These are phyloP conservation scores for Gracilaria domingensis DNA, from an alignment of 23 red algal species.

Conservation along the genomic window DNA sequence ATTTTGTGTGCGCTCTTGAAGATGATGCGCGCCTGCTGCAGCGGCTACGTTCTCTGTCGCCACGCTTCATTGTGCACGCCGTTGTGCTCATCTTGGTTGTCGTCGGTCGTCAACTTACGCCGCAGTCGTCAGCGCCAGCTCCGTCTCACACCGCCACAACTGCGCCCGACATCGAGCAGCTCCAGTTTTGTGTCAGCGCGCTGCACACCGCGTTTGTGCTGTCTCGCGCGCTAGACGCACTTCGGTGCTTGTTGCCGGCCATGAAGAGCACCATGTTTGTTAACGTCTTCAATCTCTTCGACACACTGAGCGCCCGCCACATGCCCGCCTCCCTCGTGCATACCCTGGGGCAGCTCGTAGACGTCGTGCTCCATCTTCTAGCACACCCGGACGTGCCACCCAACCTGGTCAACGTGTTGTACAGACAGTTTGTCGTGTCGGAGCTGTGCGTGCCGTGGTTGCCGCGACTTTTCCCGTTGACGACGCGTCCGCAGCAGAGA, in stretches of 20 bases:
- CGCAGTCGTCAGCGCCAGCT: too few species aligned
- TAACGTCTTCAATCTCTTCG: not conserved
- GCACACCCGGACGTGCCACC: not conserved
- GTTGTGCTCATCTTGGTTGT: constrained; percentile 10
- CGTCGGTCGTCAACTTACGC: not conserved
- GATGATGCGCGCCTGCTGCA: not conserved
- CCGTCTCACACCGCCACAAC: too few species aligned
- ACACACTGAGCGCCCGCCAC: not conserved
- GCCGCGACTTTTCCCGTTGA: not conserved
- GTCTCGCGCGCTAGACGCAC: not conserved
- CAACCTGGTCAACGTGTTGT: constrained; percentile 4
- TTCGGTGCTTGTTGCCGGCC: not conserved
- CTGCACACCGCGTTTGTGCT: not conserved
- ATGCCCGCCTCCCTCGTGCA: not conserved
- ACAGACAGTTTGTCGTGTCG: constrained; percentile 12
- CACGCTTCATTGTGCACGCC: constrained; percentile 27
- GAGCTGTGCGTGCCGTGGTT: not conserved
- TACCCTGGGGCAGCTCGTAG: not conserved
- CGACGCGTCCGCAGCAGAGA: not conserved
- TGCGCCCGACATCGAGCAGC: too few species aligned
- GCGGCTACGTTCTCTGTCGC: not conserved
- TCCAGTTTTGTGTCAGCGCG: not conserved
- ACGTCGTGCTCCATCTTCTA: not conserved
- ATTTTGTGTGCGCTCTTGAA: too few species aligned
- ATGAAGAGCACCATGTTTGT: not conserved